These are phyloP conservation scores for Tulasnella sp. DNA, from an alignment of 768 basidiomycete species.

Conservation along the genomic window DNA sequence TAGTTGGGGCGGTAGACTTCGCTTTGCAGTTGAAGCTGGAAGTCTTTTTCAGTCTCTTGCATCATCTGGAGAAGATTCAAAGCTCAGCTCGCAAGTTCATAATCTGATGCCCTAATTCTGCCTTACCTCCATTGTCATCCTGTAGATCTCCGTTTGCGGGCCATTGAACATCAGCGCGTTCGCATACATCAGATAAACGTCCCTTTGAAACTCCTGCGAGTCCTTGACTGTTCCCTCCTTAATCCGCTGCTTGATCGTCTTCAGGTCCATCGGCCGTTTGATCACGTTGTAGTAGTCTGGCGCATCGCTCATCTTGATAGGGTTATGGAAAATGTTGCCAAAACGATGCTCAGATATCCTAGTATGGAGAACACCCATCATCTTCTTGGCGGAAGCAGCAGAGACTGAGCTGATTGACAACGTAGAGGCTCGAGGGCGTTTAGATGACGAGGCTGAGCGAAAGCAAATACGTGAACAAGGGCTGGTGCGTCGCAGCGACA, in stretches of 20 bases:
- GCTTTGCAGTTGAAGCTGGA: constrained; percentile 62
- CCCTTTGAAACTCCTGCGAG: constrained; percentile 80
- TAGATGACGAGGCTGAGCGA: neutral
- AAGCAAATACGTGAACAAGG: neutral
- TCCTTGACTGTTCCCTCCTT: constrained; percentile 74
- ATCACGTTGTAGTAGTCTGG: constrained; percentile 89
- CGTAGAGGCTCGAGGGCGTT: neutral
- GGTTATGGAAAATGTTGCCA: constrained; percentile 83
- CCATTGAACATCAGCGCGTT: constrained; percentile 97
- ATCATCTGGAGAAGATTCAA: constrained; percentile 46
- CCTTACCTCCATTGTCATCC: constrained; percentile 85
- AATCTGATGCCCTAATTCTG: neutral
- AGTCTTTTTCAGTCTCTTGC: constrained; percentile 56
- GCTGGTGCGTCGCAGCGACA: neutral
- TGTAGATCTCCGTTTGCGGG: constrained; percentile 72
- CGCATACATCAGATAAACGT: constrained; percentile 87
- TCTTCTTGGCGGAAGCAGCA: constrained; percentile 39
- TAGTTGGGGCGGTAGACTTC: constrained; percentile 41
- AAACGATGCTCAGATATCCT: constrained; percentile 78
- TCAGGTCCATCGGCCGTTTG: constrained; percentile 90
- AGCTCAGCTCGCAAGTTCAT: neutral
- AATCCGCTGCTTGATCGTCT: constrained; percentile 78
- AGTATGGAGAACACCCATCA: constrained; percentile 71
- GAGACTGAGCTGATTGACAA: constrained; percentile 6
- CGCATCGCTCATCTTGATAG: constrained; percentile 79